Percentiles rank a stretch among this genome's conserved stretches.
Conservation (phyloP, 1,284 basidiomycete genomes). For the Tylopilus orsonianus region DNA sequence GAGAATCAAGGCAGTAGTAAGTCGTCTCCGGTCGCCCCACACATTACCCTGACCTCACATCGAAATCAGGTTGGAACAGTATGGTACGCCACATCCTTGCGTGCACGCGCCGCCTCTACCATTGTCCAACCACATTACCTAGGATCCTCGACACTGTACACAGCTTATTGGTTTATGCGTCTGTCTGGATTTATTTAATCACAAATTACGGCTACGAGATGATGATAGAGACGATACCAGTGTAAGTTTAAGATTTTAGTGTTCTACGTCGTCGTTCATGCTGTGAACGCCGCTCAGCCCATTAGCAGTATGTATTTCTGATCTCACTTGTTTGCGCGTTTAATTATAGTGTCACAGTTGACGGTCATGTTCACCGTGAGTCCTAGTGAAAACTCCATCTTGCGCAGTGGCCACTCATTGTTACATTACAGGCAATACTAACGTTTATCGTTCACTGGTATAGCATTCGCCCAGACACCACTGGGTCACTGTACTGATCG, state of each 20-base stretch:
- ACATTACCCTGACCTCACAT: neutral
- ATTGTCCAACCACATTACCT: conserved; percentile 5
- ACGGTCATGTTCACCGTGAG: conserved; percentile 47
- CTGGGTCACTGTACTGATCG: neutral
- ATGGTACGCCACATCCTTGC: conserved; percentile 21
- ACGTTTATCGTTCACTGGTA: conserved; percentile 38
- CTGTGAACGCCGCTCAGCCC: conserved; percentile 31
- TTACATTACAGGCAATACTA: conserved; percentile 32
- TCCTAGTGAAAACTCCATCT: neutral
- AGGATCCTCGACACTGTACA: conserved; percentile 30
- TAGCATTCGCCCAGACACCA: conserved; percentile 17
- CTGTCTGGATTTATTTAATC: conserved; percentile 34
- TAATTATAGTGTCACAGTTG: conserved; percentile 33
- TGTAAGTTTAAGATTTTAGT: conserved; percentile 16
- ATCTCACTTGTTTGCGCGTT: neutral
- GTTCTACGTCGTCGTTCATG: neutral
- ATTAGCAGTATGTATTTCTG: conserved; percentile 39
- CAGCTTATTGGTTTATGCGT: conserved; percentile 29
- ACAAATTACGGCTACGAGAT: conserved; percentile 26
- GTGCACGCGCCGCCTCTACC: neutral
- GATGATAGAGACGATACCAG: conserved; percentile 26
- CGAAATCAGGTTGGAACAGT: conserved; percentile 26
- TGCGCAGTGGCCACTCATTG: neutral
- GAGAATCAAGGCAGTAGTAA: conserved; percentile 38
- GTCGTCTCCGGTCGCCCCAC: conserved; percentile 14